These are phyloP conservation scores for Wallacemonas sp. DNA, from an alignment of 208 protist species.

Conservation along the genomic window DNA sequence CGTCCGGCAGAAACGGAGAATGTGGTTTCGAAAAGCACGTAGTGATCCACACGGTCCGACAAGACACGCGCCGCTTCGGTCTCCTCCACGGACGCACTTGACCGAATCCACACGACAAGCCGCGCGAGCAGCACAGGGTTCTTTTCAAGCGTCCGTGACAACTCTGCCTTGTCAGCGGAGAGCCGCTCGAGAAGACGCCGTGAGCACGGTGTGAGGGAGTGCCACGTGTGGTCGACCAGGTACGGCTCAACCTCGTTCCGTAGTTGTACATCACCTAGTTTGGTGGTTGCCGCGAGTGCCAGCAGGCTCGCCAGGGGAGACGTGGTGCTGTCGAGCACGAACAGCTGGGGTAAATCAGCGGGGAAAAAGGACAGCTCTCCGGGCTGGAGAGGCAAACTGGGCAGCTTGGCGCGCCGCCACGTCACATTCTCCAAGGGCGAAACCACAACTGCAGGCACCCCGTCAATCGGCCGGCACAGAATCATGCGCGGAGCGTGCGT, in stretches of 20 bases:
- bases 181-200: conserved; percentile 8
- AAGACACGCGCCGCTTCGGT: not conserved
- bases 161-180: not conserved
- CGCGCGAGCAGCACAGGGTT: conserved; percentile 42
- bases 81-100: too few species aligned
- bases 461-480: not conserved
- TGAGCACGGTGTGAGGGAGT: not conserved
- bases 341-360: not conserved
- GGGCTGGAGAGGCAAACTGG: conserved; percentile 37
- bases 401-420: conserved; percentile 15
- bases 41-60: conserved; percentile 22
- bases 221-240: not conserved
- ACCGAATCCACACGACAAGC: conserved; percentile 28
- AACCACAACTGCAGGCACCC: not conserved
- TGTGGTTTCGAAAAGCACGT: conserved; percentile 26
- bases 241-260: conserved; percentile 19
- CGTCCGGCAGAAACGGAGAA: conserved; percentile 47
- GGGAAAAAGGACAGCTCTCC: conserved; percentile 41
- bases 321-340: conserved; percentile 37
- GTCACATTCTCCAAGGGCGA: not conserved
- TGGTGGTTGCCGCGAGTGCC: conserved; percentile 14
- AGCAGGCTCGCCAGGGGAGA: conserved; percentile 29
- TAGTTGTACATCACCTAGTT: conserved; percentile 22
- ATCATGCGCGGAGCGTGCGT: not conserved
- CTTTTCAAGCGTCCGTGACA: conserved; percentile 33